A percentile compares a stretch with the other conserved stretches of the same genome.
These are phyloP conservation scores for Cordyceps cateniannulata DNA, from an alignment of 2,329 filamentous ascomycete genomes.

Conservation along the genomic window DNA sequence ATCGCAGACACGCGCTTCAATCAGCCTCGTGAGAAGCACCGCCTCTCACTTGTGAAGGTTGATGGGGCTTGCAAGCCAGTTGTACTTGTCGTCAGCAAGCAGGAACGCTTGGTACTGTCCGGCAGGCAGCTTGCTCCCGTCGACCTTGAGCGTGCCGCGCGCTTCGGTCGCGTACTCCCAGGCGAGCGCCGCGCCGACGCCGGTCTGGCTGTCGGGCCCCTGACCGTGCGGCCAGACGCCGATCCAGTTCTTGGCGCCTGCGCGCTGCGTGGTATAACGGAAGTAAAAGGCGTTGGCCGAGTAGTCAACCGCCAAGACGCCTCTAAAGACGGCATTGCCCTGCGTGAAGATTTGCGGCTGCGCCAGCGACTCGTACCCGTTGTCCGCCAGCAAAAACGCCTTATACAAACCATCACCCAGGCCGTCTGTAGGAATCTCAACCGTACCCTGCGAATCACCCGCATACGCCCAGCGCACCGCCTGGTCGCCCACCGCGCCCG, in stretches of 20 bases:
- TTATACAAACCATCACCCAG: slow-evolving; percentile 10
- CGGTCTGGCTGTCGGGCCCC: neutral
- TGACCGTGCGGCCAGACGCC: neutral
- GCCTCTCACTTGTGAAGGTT: neutral
- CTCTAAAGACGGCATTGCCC: slow-evolving; percentile 8
- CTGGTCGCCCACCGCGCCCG: neutral
- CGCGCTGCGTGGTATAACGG: slow-evolving; percentile 2
- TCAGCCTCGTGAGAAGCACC: neutral
- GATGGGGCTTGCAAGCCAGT: slow-evolving; percentile 3
- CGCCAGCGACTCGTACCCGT: slow-evolving; percentile 2
- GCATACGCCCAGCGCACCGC: slow-evolving; percentile 10
- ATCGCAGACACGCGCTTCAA: neutral
- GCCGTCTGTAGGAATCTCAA: slow-evolving; percentile 3
- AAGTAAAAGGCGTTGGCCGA: neutral
- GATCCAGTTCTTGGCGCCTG: slow-evolving; percentile 8
- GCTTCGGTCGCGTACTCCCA: neutral
- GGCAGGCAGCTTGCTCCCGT: neutral
- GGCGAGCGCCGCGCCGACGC: neutral
- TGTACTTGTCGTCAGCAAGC: slow-evolving; percentile 1
- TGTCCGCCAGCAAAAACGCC: slow-evolving; percentile 6
- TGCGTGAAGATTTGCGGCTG: neutral
- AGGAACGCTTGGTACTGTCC: slow-evolving; percentile 11
- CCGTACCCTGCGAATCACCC: neutral
- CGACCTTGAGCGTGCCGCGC: neutral
- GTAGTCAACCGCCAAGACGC: neutral